These are phyloP conservation scores for Chionographis japonica DNA, from an alignment of 106 monocot species.

Conservation along the genomic window DNA sequence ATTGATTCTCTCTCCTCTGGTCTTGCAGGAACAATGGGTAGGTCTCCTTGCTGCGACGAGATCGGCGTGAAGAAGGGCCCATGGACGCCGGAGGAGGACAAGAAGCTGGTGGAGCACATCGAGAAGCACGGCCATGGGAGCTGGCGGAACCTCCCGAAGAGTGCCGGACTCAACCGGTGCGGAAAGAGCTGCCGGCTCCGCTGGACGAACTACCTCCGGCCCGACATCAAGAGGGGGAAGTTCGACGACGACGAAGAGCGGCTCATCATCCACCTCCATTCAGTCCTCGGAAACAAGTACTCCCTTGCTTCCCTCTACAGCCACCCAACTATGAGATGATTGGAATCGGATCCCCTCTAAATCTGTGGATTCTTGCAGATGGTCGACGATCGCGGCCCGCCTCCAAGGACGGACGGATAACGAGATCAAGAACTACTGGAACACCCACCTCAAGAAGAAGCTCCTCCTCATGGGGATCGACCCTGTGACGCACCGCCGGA, in stretches of 20 bases:
- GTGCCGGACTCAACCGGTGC: conserved; percentile 24
- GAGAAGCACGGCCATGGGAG: conserved; percentile 23
- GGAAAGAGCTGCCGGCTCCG: conserved; percentile 31
- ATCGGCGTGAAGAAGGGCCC: conserved; percentile 22
- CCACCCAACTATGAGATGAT: no score
- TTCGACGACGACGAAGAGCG: conserved; percentile 16
- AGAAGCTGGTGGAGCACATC: conserved; percentile 19
- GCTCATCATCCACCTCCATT: conserved; percentile 30
- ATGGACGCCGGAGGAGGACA: conserved; percentile 34
- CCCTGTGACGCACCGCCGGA: conserved; percentile 27
- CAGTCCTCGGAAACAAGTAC: conserved; percentile 30
- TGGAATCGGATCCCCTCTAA: neutral
- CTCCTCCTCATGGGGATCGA: conserved; percentile 32
- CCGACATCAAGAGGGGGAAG: conserved; percentile 26
- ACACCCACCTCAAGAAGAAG: conserved; percentile 39
- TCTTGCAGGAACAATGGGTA: conserved; percentile 12
- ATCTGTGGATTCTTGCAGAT: conserved; percentile 8
- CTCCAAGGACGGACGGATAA: conserved; percentile 32
- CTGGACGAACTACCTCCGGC: conserved; percentile 32
- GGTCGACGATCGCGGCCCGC: conserved; percentile 34
- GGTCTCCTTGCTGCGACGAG: conserved; percentile 27
- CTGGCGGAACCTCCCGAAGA: conserved; percentile 28
- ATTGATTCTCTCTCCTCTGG: no score
- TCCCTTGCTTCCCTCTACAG: no score
- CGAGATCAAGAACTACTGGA: conserved; percentile 53